These are phyloP conservation scores for Fusarium begoniae DNA, from an alignment of 2,329 filamentous ascomycete species.

Conservation along the genomic window DNA sequence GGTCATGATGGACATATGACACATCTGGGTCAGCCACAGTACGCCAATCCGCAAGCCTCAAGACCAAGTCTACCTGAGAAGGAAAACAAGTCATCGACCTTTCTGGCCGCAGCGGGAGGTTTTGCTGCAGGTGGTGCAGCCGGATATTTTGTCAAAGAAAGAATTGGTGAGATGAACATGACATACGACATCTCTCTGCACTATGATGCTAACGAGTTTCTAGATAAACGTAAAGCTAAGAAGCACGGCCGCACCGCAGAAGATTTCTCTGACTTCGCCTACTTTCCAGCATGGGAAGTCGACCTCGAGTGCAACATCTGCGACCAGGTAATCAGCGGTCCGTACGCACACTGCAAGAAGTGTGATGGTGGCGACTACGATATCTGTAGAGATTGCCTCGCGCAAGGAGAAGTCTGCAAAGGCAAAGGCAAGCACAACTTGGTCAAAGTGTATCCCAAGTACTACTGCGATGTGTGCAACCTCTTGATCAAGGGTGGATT, in stretches of 20 bases:
- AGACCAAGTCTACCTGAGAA: neutral
- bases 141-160: slow-evolving; percentile 27
- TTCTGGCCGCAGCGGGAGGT: slow-evolving; percentile 20
- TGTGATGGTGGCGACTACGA: slow-evolving; percentile 29
- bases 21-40: neutral
- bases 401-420: slow-evolving; percentile 8
- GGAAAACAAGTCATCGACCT: neutral
- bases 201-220: too few species aligned
- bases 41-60: neutral
- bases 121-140: slow-evolving; percentile 28
- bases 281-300: slow-evolving; percentile 19
- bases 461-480: slow-evolving; percentile 15
- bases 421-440: slow-evolving; percentile 22
- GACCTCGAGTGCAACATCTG: slow-evolving; percentile 14
- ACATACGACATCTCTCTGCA: too few species aligned
- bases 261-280: slow-evolving; percentile 19
- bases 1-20: neutral
- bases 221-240: slow-evolving; percentile 29
- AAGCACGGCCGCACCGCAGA: slow-evolving; percentile 13
- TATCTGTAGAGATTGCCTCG: slow-evolving; percentile 22
- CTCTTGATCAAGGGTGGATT: slow-evolving; percentile 15
- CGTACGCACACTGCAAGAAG: slow-evolving; percentile 29
- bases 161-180: neutral
- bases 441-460: slow-evolving; percentile 31
- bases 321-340: slow-evolving; percentile 15